Evolutionary conservation across 73 alveolate species (phyloP).

Genomic region (Urostyla sp.): DNA sequence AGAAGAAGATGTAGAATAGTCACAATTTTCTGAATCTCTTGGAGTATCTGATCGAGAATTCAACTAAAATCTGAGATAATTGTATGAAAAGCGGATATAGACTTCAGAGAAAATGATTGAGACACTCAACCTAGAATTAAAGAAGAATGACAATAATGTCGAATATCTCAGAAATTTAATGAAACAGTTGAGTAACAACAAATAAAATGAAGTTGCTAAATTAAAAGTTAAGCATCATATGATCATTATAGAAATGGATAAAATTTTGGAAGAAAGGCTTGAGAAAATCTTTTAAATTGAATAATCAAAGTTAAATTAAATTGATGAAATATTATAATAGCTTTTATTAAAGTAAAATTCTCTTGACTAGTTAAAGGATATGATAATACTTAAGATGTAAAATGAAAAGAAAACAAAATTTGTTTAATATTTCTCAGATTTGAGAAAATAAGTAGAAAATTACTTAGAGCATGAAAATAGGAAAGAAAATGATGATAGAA

Average conservation of each 20-base stretch:
- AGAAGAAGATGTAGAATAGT: conserved; percentile 10
- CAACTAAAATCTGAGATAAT: conserved; percentile 16
- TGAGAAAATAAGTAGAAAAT: conserved; percentile 23
- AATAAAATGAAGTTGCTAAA: background rate
- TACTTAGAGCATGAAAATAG: too few species aligned
- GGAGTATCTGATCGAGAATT: conserved; percentile 25
- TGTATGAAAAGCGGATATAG: conserved; percentile 3
- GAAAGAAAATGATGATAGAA: too few species aligned
- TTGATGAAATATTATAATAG: background rate
- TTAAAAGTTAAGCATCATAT: conserved; percentile 35
- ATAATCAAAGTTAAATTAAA: background rate
- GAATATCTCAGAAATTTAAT: conserved; percentile 6
- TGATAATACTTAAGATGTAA: conserved; percentile 23
- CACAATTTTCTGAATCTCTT: conserved; percentile 9
- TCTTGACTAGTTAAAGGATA: background rate
- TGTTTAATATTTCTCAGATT: conserved; percentile 35
- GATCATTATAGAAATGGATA: conserved; percentile 16
- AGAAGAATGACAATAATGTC: background rate
- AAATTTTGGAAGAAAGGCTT: conserved; percentile 10
- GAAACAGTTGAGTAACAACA: background rate
- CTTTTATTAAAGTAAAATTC: background rate
- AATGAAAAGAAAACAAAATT: conserved; percentile 42
- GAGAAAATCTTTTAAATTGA: conserved; percentile 11
- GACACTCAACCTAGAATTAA: background rate
- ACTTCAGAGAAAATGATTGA: background rate